phyloP scores from a whole-genome alignment of 257 asterid genomes.

The Solanum verrucosum region DNA sequence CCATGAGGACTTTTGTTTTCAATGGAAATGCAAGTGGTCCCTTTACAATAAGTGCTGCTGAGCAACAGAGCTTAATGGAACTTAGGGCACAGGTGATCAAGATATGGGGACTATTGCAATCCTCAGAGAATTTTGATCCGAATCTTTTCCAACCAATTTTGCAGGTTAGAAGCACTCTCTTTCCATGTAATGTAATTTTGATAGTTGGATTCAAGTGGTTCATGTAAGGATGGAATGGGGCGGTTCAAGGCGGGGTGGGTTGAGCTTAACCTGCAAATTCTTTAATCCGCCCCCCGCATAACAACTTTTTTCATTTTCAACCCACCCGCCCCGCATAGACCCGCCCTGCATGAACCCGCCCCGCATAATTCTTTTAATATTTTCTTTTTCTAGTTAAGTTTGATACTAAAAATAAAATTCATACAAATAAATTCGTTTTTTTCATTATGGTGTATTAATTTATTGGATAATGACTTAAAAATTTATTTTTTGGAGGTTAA shows the following conservation, averaged over 20 bases:
- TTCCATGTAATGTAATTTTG: background rate
- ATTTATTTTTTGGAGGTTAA: background rate
- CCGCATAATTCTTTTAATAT: background rate
- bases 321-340: background rate
- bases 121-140: slow-evolving; percentile 84
- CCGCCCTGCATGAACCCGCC: no score
- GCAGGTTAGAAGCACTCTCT: slow-evolving; percentile 45
- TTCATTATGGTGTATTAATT: background rate
- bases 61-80: slow-evolving; percentile 69
- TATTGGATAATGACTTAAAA: background rate
- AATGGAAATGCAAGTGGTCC: slow-evolving; percentile 45
- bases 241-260: background rate
- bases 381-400: background rate
- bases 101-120: slow-evolving; percentile 74
- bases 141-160: slow-evolving; percentile 69
- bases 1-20: slow-evolving; percentile 38
- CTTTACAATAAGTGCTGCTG: slow-evolving; percentile 46
- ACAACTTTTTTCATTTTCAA: background rate
- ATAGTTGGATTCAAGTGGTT: background rate
- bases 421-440: background rate
- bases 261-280: background rate
- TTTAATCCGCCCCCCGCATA: background rate
- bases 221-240: background rate
- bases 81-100: slow-evolving; percentile 86
- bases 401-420: background rate